These are phyloP conservation scores for Barnettozyma pratensis DNA, from an alignment of 805 yeast species.

Conservation along the genomic window DNA sequence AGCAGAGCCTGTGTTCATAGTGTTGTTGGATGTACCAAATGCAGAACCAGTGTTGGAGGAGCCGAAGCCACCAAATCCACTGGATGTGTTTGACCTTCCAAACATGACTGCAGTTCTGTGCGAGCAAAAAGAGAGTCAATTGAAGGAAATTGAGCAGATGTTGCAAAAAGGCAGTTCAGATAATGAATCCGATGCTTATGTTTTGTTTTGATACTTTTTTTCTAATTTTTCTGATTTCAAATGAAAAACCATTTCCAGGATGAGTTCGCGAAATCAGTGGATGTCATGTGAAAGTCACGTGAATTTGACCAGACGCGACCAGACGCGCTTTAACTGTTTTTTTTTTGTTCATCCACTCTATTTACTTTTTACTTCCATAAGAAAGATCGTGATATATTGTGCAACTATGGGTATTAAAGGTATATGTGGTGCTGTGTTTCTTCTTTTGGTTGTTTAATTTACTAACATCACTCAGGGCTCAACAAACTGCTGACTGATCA, in stretches of 20 bases:
- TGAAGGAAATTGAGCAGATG: neutral
- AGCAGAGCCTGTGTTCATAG: constrained; percentile 15
- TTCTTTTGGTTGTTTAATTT: neutral
- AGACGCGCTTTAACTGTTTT: neutral
- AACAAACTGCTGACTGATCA: constrained; percentile 84
- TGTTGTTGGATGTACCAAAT: constrained; percentile 23
- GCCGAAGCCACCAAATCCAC: constrained; percentile 32
- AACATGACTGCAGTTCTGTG: constrained; percentile 15
- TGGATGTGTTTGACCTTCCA: constrained; percentile 21
- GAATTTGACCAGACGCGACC: too few relatives aligned
- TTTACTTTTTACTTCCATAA: too few relatives aligned
- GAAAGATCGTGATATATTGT: neutral
- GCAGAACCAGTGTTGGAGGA: constrained; percentile 23
- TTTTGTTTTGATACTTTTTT: neutral
- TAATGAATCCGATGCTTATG: too few relatives aligned
- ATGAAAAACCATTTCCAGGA: too few relatives aligned
- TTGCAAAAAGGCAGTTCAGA: neutral
- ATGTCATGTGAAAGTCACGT: too few relatives aligned
- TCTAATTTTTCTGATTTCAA: too few relatives aligned
- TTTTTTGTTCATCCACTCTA: too few relatives aligned
- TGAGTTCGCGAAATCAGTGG: too few relatives aligned
- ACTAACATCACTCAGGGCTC: constrained; percentile 46
- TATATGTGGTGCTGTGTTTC: constrained; percentile 17
- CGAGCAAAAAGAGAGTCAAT: too few relatives aligned
- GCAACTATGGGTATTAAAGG: constrained; percentile 47